Percentiles rank a stretch among this genome's conserved stretches.
Evolutionary conservation across 352 stramenopile genomes (phyloP).

Genomic region (Phytopythium litorale): DNA sequence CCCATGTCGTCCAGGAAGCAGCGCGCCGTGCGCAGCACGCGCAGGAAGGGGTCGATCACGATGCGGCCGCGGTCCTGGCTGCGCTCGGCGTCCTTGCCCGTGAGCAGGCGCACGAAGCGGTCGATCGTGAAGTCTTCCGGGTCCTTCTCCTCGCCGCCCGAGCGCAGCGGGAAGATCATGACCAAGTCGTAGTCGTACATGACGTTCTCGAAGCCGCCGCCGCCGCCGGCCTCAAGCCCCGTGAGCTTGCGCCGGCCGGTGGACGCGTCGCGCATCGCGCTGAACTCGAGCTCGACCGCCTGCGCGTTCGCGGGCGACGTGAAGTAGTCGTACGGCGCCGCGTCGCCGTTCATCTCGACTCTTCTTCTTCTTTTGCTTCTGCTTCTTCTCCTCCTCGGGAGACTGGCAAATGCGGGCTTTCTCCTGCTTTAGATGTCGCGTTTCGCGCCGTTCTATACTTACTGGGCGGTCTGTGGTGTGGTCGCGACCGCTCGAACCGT

Average conservation of each 20-base stretch:
- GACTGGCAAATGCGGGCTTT: too few species aligned
- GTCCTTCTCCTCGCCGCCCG: conserved; percentile 64
- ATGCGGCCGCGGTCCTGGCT: conserved; percentile 29
- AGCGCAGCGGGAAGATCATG: conserved; percentile 70
- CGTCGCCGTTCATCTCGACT: conserved; percentile 5
- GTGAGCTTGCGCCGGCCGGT: neutral
- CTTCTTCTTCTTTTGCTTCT: neutral
- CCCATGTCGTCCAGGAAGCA: conserved; percentile 73
- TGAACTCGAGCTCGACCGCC: conserved; percentile 39
- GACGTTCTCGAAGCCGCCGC: conserved; percentile 28
- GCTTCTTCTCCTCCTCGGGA: too few species aligned
- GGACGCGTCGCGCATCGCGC: conserved; percentile 29
- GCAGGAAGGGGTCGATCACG: conserved; percentile 69
- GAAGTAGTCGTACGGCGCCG: conserved; percentile 29
- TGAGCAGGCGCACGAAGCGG: conserved; percentile 63
- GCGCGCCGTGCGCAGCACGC: conserved; percentile 56
- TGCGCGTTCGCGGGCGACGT: conserved; percentile 28
- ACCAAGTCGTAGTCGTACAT: conserved; percentile 79
- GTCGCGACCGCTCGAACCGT: too few species aligned
- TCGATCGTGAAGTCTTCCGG: conserved; percentile 55
- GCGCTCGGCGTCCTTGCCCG: conserved; percentile 57
- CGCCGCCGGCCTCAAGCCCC: neutral
- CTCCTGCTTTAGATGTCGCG: too few species aligned
- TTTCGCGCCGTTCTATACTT: too few species aligned
- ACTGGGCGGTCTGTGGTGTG: too few species aligned